These are phyloP conservation scores for Salix udensis DNA, from an alignment of 345 rosid species.

Conservation along the genomic window DNA sequence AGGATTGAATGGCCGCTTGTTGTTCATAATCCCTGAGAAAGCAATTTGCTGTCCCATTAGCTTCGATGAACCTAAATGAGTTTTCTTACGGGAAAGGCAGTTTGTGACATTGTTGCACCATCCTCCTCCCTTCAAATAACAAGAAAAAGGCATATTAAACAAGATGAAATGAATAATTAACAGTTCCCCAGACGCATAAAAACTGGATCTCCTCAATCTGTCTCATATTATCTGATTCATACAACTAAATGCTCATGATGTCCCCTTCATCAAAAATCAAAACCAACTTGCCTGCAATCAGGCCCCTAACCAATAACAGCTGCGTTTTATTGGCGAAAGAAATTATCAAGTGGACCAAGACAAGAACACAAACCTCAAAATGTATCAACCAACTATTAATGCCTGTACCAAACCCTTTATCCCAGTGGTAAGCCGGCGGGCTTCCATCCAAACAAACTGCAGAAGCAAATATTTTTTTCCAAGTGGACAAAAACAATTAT, in stretches of 20 bases:
- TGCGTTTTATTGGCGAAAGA: background rate
- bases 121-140: constrained; percentile 71
- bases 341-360: background rate
- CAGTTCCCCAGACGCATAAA: too few relatives aligned
- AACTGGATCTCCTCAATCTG: background rate
- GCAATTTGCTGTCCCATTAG: constrained; percentile 52
- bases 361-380: constrained; percentile 60
- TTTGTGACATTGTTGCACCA: constrained; percentile 77
- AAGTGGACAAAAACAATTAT: background rate
- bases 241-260: background rate
- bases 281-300: background rate
- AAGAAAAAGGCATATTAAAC: background rate
- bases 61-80: constrained; percentile 77
- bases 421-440: constrained; percentile 85
- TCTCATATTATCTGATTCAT: background rate
- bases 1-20: constrained; percentile 55
- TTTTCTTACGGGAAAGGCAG: constrained; percentile 60
- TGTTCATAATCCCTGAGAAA: constrained; percentile 82
- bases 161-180: background rate
- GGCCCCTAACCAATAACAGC: background rate
- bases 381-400: constrained; percentile 75
- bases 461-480: background rate
- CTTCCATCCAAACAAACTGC: constrained; percentile 97
- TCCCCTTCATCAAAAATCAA: background rate
- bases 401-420: constrained; percentile 77